Evolutionary conservation across 352 stramenopile species (phyloP).

Genomic region (Globisporangium viniferum): DNA sequence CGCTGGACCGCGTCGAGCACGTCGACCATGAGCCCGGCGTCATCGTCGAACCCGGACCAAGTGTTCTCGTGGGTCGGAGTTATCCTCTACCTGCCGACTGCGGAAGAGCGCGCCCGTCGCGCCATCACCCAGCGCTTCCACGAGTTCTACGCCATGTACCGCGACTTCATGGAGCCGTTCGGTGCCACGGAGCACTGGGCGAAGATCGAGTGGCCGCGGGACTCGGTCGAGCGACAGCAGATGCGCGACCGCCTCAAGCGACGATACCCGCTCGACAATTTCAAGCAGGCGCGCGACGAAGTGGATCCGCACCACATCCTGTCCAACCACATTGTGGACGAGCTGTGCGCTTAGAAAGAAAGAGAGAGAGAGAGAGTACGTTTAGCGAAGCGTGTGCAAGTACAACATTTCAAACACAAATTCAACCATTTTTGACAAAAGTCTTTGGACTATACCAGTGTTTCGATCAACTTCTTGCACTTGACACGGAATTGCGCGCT

Average conservation of each 20-base stretch:
- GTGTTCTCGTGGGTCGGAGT: conserved; percentile 97
- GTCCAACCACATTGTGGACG: conserved; percentile 88
- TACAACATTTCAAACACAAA: neutral
- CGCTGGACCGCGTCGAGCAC: conserved; percentile 93
- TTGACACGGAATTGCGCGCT: conserved; percentile 15
- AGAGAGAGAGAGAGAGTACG: neutral
- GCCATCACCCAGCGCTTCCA: conserved; percentile 92
- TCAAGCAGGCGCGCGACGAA: conserved; percentile 84
- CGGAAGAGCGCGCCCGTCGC: conserved; percentile 42
- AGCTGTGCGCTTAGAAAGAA: conserved; percentile 39
- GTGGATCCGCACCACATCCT: conserved; percentile 94
- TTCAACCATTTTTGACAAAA: neutral
- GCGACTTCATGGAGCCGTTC: conserved; percentile 87
- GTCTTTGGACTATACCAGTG: neutral
- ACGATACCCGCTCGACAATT: conserved; percentile 88
- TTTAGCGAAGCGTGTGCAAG: neutral
- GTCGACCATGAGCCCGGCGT: conserved; percentile 92
- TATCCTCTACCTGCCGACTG: conserved; percentile 94
- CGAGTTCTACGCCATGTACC: conserved; percentile 90
- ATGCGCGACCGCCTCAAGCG: conserved; percentile 66
- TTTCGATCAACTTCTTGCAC: conserved; percentile 1
- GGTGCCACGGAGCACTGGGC: conserved; percentile 94
- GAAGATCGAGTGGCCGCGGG: conserved; percentile 92
- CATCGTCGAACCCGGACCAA: conserved; percentile 55
- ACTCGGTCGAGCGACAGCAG: conserved; percentile 39